phyloP scores from a whole-genome alignment of 2,329 filamentous ascomycete species.

The Fusarium sp. region DNA sequence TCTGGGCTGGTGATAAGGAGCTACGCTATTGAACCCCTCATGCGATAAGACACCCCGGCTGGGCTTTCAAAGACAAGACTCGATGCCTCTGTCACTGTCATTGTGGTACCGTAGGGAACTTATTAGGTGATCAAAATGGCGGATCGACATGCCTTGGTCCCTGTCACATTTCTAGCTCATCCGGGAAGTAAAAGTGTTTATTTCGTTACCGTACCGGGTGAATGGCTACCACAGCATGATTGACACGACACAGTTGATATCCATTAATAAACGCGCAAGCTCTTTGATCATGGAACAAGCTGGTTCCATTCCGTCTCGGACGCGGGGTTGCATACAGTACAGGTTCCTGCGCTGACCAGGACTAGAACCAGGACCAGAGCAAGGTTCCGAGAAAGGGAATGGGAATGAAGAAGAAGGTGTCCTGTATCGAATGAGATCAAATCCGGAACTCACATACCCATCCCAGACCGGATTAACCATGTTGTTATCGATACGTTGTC shows the following conservation, averaged over 20 bases:
- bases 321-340: background rate
- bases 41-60: constrained; percentile 1
- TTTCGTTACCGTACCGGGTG: constrained; percentile 12
- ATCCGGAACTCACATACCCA: background rate
- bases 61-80: background rate
- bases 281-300: background rate
- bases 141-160: constrained; percentile 3
- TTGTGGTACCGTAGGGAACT: background rate
- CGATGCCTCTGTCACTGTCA: background rate
- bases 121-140: constrained; percentile 2
- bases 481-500: constrained; percentile 12
- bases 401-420: background rate
- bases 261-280: background rate
- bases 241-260: constrained; percentile 10
- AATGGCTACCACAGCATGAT: constrained; percentile 14
- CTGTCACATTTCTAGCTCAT: constrained; percentile 1
- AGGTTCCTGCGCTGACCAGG: background rate
- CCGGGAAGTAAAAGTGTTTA: constrained; percentile 4
- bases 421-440: background rate
- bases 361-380: background rate
- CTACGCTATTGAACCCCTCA: constrained; percentile 4
- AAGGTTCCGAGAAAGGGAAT: background rate
- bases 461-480: background rate
- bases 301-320: background rate
- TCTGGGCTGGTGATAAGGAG: background rate